A percentile compares a stretch with the other conserved stretches of the same genome.
Evolutionary conservation across 345 rosid species (phyloP).

Genomic region (Arabidopsis thaliana): TAIR10.1 NC_003071.7:14235001-14235500

Average conservation of each 20-base stretch:
- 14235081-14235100: constrained; percentile 64
- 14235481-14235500: neutral
- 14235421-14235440: constrained; percentile 17
- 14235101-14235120: constrained; percentile 51
- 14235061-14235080: constrained; percentile 70
- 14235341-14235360: constrained; percentile 27
- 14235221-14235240: neutral
- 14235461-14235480: neutral
- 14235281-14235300: constrained; percentile 33
- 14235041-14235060: constrained; percentile 90
- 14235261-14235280: constrained; percentile 27
- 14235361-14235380: constrained; percentile 27
- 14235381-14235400: neutral
- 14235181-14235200: constrained; percentile 64
- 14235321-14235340: constrained; percentile 39
- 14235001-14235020: constrained; percentile 42
- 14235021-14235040: constrained; percentile 56
- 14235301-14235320: constrained; percentile 32
- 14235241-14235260: neutral
- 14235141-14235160: constrained; percentile 56
- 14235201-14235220: constrained; percentile 67
- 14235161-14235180: constrained; percentile 59
- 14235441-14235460: neutral
- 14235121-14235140: constrained; percentile 45
- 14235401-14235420: constrained; percentile 21